Conservation (phyloP, 805 yeast genomes). For the Wickerhamiella cacticola region DNA sequence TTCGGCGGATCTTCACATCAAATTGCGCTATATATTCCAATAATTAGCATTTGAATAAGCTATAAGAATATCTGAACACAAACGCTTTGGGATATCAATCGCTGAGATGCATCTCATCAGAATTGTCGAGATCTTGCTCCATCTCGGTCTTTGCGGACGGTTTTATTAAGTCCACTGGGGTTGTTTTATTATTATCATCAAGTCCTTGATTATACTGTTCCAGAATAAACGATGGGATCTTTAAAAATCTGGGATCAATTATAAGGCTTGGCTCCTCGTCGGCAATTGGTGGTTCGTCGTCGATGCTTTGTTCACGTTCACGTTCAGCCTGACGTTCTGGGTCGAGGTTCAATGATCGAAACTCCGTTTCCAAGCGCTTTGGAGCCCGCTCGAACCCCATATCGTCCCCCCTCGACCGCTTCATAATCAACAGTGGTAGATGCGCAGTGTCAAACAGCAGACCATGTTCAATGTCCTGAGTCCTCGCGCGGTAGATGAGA, state of each 20-base stretch:
- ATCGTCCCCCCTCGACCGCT: conserved; percentile 3
- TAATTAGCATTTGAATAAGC: no score
- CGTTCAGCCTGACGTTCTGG: background rate
- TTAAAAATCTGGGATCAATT: conserved; percentile 3
- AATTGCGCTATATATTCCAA: background rate
- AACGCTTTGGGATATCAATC: background rate
- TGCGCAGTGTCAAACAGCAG: conserved; percentile 3
- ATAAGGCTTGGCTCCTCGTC: background rate
- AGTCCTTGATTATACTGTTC: background rate
- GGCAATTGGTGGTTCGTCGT: background rate
- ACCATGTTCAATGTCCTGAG: background rate
- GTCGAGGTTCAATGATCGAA: background rate
- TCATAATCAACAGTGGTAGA: conserved; percentile 8
- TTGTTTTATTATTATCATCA: background rate
- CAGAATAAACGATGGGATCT: conserved; percentile 2
- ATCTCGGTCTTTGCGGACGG: background rate
- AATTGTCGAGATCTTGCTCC: background rate
- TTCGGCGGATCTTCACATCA: background rate
- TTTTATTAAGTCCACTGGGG: background rate
- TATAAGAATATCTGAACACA: no score
- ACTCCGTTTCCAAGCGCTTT: conserved; percentile 8
- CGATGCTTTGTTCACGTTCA: background rate
- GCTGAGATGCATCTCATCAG: background rate
- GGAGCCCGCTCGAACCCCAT: conserved; percentile 5
- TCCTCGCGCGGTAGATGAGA: background rate